Percentiles rank a stretch among this genome's conserved stretches.
Evolutionary conservation across 2,329 filamentous ascomycete genomes (phyloP).

Genomic region (Didymella arachidicola): DNA sequence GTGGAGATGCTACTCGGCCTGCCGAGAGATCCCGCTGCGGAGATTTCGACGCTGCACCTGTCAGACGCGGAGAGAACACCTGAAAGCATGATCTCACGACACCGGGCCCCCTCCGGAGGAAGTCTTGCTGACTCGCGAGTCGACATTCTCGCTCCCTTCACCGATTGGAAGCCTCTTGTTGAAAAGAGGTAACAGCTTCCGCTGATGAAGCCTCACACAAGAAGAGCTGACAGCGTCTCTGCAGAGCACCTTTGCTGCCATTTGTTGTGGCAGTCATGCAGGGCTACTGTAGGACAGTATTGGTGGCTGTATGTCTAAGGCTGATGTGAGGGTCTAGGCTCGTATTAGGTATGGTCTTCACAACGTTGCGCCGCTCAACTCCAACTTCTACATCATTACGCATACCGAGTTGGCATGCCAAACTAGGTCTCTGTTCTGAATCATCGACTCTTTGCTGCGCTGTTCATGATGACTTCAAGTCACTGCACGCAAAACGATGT

Average conservation of each 20-base stretch:
- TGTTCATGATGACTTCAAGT: constrained; percentile 24
- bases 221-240: constrained; percentile 35
- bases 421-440: neutral
- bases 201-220: constrained; percentile 21
- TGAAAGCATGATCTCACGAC: constrained; percentile 17
- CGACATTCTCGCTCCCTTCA: constrained; percentile 11
- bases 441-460: neutral
- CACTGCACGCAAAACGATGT: constrained; percentile 21
- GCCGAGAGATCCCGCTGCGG: constrained; percentile 35
- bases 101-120: constrained; percentile 30
- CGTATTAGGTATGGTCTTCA: constrained; percentile 21
- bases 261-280: constrained; percentile 44
- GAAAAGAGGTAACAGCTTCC: constrained; percentile 25
- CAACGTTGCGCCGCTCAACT: constrained; percentile 15
- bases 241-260: constrained; percentile 29
- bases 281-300: constrained; percentile 49
- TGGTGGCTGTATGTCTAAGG: constrained; percentile 45
- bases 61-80: constrained; percentile 13
- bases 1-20: constrained; percentile 21
- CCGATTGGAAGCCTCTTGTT: constrained; percentile 18
- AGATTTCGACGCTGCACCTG: constrained; percentile 18
- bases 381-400: constrained; percentile 11
- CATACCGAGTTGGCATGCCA: constrained; percentile 2
- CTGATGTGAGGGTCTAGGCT: constrained; percentile 27
- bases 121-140: constrained; percentile 14